Percentiles rank a stretch among this genome's conserved stretches.
Evolutionary conservation across 2,329 filamentous ascomycete species (phyloP).

Genomic region (Xylariaceae sp.): DNA sequence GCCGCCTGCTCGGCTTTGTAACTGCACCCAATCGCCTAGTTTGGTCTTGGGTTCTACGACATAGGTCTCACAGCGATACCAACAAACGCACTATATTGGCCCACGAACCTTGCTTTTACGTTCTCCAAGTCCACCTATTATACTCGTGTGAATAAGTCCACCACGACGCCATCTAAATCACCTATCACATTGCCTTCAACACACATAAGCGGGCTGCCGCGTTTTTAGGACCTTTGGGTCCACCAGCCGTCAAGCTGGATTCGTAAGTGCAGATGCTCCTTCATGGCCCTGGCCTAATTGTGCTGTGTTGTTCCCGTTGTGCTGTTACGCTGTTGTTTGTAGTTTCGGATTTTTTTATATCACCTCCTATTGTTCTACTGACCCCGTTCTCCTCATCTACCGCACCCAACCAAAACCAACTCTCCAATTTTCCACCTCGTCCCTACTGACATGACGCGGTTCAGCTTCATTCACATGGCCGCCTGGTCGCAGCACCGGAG

Average conservation of each 20-base stretch:
- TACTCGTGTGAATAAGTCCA: slow-evolving; percentile 14
- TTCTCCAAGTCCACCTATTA: slow-evolving; percentile 9
- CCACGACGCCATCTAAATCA: slow-evolving; percentile 25
- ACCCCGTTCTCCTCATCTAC: neutral
- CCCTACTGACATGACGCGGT: slow-evolving; percentile 26
- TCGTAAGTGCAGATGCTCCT: slow-evolving; percentile 33
- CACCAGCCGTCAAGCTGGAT: slow-evolving; percentile 40
- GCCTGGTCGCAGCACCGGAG: slow-evolving; percentile 53
- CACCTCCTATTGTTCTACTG: neutral
- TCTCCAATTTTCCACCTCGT: slow-evolving; percentile 1
- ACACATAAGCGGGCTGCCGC: slow-evolving; percentile 26
- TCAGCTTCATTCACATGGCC: slow-evolving; percentile 57
- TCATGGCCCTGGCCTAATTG: neutral
- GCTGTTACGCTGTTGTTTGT: slow-evolving; percentile 1
- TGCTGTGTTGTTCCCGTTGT: neutral
- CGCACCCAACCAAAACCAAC: neutral
- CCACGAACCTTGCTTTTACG: slow-evolving; percentile 16
- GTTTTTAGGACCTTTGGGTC: slow-evolving; percentile 35
- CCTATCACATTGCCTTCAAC: slow-evolving; percentile 16
- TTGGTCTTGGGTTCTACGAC: slow-evolving; percentile 28
- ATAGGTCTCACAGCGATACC: slow-evolving; percentile 26
- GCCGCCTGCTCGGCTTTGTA: neutral
- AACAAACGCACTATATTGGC: slow-evolving; percentile 17
- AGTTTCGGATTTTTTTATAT: neutral
- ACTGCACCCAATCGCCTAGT: slow-evolving; percentile 13